Conservation (phyloP, 257 asterid species). For the Solanum dulcamara region DNA sequence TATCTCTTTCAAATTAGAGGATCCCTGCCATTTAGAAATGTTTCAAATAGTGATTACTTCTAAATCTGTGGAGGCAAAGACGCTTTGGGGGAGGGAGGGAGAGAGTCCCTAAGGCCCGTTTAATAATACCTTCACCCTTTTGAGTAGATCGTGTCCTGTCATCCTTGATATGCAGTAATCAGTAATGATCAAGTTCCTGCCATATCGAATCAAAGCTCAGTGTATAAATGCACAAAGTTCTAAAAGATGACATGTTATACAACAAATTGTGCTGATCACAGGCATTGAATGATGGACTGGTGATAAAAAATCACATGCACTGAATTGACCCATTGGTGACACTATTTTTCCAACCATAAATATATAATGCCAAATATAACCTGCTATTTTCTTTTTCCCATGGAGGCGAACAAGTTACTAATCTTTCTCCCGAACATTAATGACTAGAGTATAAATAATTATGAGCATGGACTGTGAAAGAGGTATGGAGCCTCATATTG, state of each 20-base stretch:
- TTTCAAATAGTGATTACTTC: background rate
- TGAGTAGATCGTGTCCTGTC: constrained; percentile 34
- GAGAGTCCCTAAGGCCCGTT: background rate
- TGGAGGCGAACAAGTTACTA: background rate
- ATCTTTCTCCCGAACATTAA: background rate
- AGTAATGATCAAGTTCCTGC: constrained; percentile 20
- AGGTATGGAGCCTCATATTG: background rate
- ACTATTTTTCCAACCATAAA: background rate
- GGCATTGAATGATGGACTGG: background rate
- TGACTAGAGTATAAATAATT: background rate
- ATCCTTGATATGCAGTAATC: constrained; percentile 40
- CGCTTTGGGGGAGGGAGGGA: background rate
- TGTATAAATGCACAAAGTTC: background rate
- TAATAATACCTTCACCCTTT: constrained; percentile 28
- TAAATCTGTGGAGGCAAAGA: background rate
- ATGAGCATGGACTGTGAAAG: background rate
- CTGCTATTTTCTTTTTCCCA: background rate
- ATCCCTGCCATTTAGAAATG: constrained; percentile 18
- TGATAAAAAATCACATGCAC: background rate
- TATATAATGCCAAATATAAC: background rate
- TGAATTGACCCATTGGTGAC: background rate
- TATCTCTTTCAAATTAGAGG: constrained; percentile 22
- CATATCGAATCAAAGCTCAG: background rate
- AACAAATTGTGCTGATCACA: background rate
- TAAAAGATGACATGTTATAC: background rate